Base-by-base conservation (phyloP, 768 basidiomycete species). In the Lentinus tigrinus region DNA sequence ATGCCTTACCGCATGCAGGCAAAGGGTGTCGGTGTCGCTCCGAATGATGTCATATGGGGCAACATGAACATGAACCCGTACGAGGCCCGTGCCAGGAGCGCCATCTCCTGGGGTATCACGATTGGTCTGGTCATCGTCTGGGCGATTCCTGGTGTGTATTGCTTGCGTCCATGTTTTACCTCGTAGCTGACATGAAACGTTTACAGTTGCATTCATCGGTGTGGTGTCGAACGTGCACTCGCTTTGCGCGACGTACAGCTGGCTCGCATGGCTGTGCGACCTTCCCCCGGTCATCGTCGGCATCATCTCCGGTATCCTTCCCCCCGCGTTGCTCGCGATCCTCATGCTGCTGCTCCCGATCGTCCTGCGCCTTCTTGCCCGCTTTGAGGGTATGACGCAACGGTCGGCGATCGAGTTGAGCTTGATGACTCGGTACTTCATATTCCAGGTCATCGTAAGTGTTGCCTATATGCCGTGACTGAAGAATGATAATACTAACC, bases 1-100 rank as follows among this genome's bases (percentile, higher is more conserved):
- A 83, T 85, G 51, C 93, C 93, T 24, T 92, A 91, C 65, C 76
- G 83, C 16, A 97, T 98, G 93, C 78, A 80, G 10, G 76, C 77
- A 26, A 84, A 85, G 50, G 89, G 86, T 67, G 80, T 88, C 39
- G 95, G 97, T 70, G 86, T 96, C 52, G 81, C 88, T 0, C 95
- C 95, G 0, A 79, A 81, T 27, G 95, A 97, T 72, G 88, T 99
- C 46, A 88, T 98, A 61, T 98, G 96, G 95, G 74, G 80, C 3
- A 98, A 97, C 70, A 78, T 99, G 9, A 82, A 84, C 28, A 70
- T 98, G 76, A 96, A 95, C 69, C 89, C 93, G 0, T 98, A 97
- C 65, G 93, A 95, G 57, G 69, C 68, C 10, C 68, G 69, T 26
- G 27, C 73, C 5, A 65, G 73, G 16, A 61, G 37, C 16, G 65